Evolutionary conservation across 148 eudicot genomes (phyloP).

Genomic region (Fagopyrum tataricum): DNA sequence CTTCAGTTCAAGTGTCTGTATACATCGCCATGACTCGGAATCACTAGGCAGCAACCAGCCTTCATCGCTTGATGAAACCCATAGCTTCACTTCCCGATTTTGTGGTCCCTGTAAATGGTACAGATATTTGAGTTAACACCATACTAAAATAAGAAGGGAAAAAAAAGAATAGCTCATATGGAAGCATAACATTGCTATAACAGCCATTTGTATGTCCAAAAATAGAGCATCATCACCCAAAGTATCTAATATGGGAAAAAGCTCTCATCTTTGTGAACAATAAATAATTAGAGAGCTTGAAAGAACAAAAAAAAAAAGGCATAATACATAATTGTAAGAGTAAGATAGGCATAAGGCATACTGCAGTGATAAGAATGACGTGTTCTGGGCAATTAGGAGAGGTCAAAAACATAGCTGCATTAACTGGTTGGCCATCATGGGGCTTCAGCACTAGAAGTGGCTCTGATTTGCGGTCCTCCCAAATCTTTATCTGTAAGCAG

Average conservation of each 20-base stretch:
- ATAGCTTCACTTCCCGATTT: slow-evolving; percentile 81
- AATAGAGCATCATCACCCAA: not conserved
- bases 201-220: too few species aligned
- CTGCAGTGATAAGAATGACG: slow-evolving; percentile 87
- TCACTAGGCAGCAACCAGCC: slow-evolving; percentile 99
- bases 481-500: slow-evolving; percentile 69
- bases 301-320: not conserved
- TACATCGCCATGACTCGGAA: slow-evolving; percentile 86
- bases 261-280: not conserved
- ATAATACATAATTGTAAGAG: slow-evolving; percentile 1
- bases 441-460: slow-evolving; percentile 85
- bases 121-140: not conserved
- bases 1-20: slow-evolving; percentile 74
- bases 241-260: not conserved
- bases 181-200: not conserved
- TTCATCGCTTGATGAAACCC: slow-evolving; percentile 90
- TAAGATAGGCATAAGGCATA: slow-evolving; percentile 32
- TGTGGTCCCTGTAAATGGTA: slow-evolving; percentile 56
- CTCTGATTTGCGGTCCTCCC: slow-evolving; percentile 80
- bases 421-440: slow-evolving; percentile 87
- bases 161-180: not conserved
- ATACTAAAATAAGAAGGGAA: not conserved
- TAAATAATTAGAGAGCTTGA: not conserved
- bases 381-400: slow-evolving; percentile 87
- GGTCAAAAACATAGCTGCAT: slow-evolving; percentile 78